Conservation (phyloP, 176 grass and related monocot genomes). For the Oryza meyeriana region DNA sequence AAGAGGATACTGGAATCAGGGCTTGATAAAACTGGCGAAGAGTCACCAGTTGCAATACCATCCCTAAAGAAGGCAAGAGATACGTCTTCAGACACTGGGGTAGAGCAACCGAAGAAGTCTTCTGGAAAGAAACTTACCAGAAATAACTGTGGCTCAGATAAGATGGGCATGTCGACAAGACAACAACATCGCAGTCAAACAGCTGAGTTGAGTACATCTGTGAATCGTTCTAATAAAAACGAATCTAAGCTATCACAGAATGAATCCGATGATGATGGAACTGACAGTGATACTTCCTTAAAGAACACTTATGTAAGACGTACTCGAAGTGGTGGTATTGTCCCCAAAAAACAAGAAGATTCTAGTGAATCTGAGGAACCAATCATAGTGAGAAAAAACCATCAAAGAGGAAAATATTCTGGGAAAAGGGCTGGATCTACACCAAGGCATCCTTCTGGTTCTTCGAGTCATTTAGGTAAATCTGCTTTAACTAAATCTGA, state of each 20-base stretch:
- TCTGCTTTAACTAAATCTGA: slow-evolving; percentile 21
- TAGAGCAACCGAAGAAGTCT: slow-evolving; percentile 28
- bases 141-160: slow-evolving; percentile 31
- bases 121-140: slow-evolving; percentile 20
- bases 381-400: slow-evolving; percentile 18
- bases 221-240: slow-evolving; percentile 16
- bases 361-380: slow-evolving; percentile 48
- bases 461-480: slow-evolving; percentile 26
- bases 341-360: slow-evolving; percentile 30
- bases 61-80: slow-evolving; percentile 43
- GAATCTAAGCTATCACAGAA: slow-evolving; percentile 19
- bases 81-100: slow-evolving; percentile 24
- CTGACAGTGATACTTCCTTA: slow-evolving; percentile 27
- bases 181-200: background rate
- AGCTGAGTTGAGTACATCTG: slow-evolving; percentile 22
- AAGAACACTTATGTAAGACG: slow-evolving; percentile 31
- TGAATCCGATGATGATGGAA: slow-evolving; percentile 29
- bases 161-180: slow-evolving; percentile 25
- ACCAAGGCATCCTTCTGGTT: slow-evolving; percentile 32
- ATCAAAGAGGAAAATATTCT: slow-evolving; percentile 12
- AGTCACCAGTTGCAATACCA: slow-evolving; percentile 24
- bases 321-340: slow-evolving; percentile 16
- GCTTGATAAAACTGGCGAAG: slow-evolving; percentile 31
- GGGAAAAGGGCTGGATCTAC: slow-evolving; percentile 22
- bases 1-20: slow-evolving; percentile 41